phyloP scores from a whole-genome alignment of 257 asterid genomes.

The Lavandula angustifolia region DNA sequence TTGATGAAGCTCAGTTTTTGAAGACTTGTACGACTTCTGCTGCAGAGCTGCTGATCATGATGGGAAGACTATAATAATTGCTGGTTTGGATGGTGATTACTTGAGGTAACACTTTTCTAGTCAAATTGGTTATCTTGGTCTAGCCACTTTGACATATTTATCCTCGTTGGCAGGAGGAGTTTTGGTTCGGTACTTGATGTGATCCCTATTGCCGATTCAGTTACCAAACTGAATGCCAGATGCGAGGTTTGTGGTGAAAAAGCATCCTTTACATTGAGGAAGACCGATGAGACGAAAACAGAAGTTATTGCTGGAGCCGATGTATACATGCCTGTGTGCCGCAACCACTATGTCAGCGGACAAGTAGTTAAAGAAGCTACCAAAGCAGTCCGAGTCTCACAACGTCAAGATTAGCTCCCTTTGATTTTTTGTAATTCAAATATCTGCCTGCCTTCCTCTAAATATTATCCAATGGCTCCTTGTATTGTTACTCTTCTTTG shows the following conservation, averaged over 20 bases:
- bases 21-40: conserved; percentile 89
- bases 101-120: conserved; percentile 52
- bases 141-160: not conserved
- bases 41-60: conserved; percentile 83
- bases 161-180: conserved; percentile 59
- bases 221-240: conserved; percentile 73
- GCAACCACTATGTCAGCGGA: conserved; percentile 85
- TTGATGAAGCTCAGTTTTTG: conserved; percentile 96
- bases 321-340: conserved; percentile 92
- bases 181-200: conserved; percentile 84
- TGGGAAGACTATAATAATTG: conserved; percentile 82
- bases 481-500: too few species aligned
- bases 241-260: conserved; percentile 80
- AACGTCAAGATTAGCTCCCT: conserved; percentile 40
- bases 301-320: conserved; percentile 89
- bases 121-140: not conserved
- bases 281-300: conserved; percentile 72
- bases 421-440: conserved; percentile 21
- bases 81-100: conserved; percentile 98
- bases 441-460: too few species aligned
- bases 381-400: conserved; percentile 57
- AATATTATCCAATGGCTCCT: too few species aligned
- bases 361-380: conserved; percentile 80
- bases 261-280: conserved; percentile 81
- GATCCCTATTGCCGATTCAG: conserved; percentile 83